These are phyloP conservation scores for Botrytis sinoallii DNA, from an alignment of 2,329 filamentous ascomycete species.

Conservation along the genomic window DNA sequence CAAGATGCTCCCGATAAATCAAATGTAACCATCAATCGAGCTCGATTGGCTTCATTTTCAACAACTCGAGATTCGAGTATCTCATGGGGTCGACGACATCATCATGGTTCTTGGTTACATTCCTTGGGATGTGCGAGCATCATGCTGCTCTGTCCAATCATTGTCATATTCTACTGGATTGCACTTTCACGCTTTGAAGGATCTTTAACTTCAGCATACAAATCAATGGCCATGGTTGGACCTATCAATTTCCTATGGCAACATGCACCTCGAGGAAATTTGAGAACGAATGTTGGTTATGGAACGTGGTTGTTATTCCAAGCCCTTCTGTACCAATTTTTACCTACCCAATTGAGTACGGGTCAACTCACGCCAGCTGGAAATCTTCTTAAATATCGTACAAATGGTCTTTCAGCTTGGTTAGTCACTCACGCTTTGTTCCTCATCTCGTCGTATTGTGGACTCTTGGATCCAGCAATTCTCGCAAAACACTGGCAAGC, in stretches of 20 bases:
- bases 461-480: conserved; percentile 41
- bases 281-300: conserved; percentile 32
- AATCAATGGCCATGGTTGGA: conserved; percentile 21
- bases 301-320: conserved; percentile 40
- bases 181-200: conserved; percentile 28
- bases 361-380: conserved; percentile 46
- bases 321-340: conserved; percentile 37
- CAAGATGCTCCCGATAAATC: conserved; percentile 14
- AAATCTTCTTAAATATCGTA: conserved; percentile 43
- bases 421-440: conserved; percentile 40
- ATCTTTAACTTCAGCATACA: conserved; percentile 24
- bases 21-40: neutral
- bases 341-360: conserved; percentile 37
- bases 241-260: conserved; percentile 23
- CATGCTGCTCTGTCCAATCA: conserved; percentile 27
- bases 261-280: conserved; percentile 22
- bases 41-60: conserved; percentile 22
- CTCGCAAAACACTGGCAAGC: conserved; percentile 45
- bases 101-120: conserved; percentile 33
- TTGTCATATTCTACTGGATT: conserved; percentile 31
- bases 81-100: conserved; percentile 30
- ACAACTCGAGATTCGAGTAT: conserved; percentile 24
- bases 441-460: conserved; percentile 31
- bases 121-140: conserved; percentile 29
- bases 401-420: conserved; percentile 45